Percentiles rank a stretch among this genome's conserved stretches.
These are phyloP conservation scores for Neurospora intermedia DNA, from an alignment of 495 filamentous ascomycete species.

Conservation along the genomic window DNA sequence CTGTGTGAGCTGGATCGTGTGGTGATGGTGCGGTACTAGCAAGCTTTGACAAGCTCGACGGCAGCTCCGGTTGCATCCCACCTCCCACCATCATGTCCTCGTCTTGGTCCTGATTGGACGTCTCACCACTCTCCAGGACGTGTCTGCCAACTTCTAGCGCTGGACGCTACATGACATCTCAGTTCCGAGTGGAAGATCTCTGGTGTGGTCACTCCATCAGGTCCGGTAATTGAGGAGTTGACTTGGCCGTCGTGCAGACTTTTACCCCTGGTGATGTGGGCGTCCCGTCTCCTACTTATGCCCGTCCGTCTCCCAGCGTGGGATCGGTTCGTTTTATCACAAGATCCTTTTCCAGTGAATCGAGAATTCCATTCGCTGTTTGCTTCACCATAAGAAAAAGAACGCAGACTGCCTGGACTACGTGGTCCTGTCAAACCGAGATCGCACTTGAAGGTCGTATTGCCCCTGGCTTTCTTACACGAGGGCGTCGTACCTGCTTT, in stretches of 20 bases:
- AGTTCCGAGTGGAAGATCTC: not conserved
- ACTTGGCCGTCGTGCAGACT: not conserved
- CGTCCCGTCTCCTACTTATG: not conserved
- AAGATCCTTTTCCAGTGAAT: not conserved
- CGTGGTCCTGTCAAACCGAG: not conserved
- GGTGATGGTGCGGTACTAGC: not conserved
- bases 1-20: not conserved
- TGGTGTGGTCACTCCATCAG: not conserved
- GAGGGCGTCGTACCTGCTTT: not conserved
- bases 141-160: not conserved
- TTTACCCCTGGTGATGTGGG: not conserved
- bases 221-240: not conserved
- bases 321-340: not conserved
- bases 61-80: not conserved
- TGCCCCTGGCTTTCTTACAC: not conserved
- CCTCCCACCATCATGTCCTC: not conserved
- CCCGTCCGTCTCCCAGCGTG: not conserved
- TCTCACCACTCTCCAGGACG: not conserved
- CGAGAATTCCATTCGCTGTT: not conserved
- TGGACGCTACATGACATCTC: conserved; percentile 1
- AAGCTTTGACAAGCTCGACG: not conserved
- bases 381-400: not conserved
- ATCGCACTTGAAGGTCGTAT: not conserved
- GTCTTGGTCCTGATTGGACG: not conserved
- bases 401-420: not conserved